Evolutionary conservation across 176 grass and related monocot species (phyloP).

Genomic region (Aegilops umbellulata): DNA sequence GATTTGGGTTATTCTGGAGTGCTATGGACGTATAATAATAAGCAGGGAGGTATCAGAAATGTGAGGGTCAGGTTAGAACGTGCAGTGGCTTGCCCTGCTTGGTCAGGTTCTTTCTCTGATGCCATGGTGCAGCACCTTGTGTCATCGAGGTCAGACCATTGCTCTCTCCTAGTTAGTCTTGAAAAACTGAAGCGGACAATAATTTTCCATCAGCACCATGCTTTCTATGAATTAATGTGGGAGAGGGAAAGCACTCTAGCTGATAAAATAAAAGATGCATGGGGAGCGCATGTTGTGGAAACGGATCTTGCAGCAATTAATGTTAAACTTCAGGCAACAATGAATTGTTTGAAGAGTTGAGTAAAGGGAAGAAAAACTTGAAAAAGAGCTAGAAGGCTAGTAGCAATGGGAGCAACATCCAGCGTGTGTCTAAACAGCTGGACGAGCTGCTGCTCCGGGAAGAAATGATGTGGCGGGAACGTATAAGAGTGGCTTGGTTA

Average conservation of each 20-base stretch:
- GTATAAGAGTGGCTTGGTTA: background rate
- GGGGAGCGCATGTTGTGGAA: background rate
- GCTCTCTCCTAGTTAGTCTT: background rate
- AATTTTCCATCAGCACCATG: background rate
- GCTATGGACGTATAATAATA: background rate
- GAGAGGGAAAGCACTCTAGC: background rate
- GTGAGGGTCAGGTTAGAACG: background rate
- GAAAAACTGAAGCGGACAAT: background rate
- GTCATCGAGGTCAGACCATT: background rate
- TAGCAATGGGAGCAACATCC: background rate
- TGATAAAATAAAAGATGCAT: background rate
- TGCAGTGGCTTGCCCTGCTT: background rate
- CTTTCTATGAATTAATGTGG: background rate
- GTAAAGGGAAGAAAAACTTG: background rate
- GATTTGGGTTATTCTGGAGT: background rate
- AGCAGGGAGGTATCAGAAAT: background rate
- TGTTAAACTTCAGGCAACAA: background rate
- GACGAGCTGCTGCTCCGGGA: background rate
- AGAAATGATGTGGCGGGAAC: background rate
- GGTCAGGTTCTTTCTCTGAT: background rate
- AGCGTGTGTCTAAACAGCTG: background rate
- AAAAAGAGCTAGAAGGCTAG: background rate
- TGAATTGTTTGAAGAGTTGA: background rate
- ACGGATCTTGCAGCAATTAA: rapidly evolving
- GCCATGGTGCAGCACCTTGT: background rate